A percentile compares a stretch with the other conserved stretches of the same genome.
These are phyloP conservation scores for Conringia planisiliqua DNA, from an alignment of 345 rosid species.

Conservation along the genomic window DNA sequence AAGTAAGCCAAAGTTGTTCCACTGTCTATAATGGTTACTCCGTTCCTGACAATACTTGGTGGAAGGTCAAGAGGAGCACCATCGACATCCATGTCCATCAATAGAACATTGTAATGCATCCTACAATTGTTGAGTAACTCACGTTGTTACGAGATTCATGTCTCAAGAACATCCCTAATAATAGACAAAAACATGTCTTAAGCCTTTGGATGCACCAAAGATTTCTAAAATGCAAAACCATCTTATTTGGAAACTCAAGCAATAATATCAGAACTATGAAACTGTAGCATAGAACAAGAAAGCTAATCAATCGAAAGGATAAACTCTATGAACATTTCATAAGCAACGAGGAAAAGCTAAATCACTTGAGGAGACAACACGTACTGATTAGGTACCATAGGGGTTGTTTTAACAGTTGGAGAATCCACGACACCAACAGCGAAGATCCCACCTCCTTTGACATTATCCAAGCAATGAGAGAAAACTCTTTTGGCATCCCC, in stretches of 20 bases:
- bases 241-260: neutral
- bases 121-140: slow-evolving; percentile 39
- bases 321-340: too few relatives aligned
- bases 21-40: slow-evolving; percentile 79
- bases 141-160: slow-evolving; percentile 12
- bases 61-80: slow-evolving; percentile 51
- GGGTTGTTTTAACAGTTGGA: slow-evolving; percentile 66
- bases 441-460: slow-evolving; percentile 81
- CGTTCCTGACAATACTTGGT: slow-evolving; percentile 41
- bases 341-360: too few relatives aligned
- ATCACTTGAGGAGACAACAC: slow-evolving; percentile 36
- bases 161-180: neutral
- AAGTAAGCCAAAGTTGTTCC: slow-evolving; percentile 95
- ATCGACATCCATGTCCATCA: slow-evolving; percentile 74
- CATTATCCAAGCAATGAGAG: slow-evolving; percentile 80
- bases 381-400: slow-evolving; percentile 73
- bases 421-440: slow-evolving; percentile 68
- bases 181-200: neutral
- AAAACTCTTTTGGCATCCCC: slow-evolving; percentile 62
- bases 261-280: neutral
- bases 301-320: neutral
- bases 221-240: neutral
- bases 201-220: neutral
- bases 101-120: slow-evolving; percentile 76
- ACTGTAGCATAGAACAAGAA: neutral